A percentile compares a stretch with the other conserved stretches of the same genome.
Evolutionary conservation across 2,329 filamentous ascomycete species (phyloP).

Genomic region (Trichoderma aggressivum): DNA sequence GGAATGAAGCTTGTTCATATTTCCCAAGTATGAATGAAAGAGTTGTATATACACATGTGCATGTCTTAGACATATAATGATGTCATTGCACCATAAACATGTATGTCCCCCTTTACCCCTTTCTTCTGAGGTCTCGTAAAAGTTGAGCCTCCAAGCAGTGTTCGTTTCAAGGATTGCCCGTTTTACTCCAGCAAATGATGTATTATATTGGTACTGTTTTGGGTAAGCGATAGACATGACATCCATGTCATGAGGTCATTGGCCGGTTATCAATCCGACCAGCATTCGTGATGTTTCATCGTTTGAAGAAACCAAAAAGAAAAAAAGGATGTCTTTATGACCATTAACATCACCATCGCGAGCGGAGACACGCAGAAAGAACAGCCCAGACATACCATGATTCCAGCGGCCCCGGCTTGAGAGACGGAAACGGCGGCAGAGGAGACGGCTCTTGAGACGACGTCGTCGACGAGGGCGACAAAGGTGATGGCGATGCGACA

Average conservation of each 20-base stretch:
- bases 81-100: not conserved
- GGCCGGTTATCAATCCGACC: not conserved
- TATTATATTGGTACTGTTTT: not conserved
- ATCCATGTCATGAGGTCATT: not conserved
- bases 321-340: not conserved
- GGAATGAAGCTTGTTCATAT: not conserved
- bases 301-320: not conserved
- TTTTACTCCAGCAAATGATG: not conserved
- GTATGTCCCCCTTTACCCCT: not conserved
- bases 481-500: not conserved
- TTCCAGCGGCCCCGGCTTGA: not conserved
- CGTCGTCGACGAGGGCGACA: not conserved
- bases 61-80: not conserved
- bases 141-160: not conserved
- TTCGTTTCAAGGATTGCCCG: not conserved
- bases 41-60: not conserved
- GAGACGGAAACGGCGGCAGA: not conserved
- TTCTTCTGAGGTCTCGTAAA: not conserved
- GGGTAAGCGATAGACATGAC: not conserved
- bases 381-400: slow-evolving; percentile 7
- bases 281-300: not conserved
- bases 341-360: not conserved
- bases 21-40: not conserved
- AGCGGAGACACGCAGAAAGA: not conserved
- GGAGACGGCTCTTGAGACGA: not conserved